Evolutionary conservation across 768 basidiomycete species (phyloP).

Genomic region (Rubroboletus pulcherrimus): DNA sequence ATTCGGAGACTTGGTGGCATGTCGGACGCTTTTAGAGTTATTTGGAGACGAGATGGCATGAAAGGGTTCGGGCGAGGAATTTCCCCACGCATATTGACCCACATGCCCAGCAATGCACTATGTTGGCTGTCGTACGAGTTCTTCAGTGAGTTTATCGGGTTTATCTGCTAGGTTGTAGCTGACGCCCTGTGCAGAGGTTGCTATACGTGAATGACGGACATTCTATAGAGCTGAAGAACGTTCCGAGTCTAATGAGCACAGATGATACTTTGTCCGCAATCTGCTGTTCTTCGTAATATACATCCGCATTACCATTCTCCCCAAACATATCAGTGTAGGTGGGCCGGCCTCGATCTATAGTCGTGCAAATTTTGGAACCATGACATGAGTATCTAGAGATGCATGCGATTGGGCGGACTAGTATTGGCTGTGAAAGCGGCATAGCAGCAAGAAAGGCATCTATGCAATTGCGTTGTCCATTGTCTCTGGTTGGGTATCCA

Average conservation of each 20-base stretch:
- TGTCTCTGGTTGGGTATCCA: slow-evolving; percentile 1
- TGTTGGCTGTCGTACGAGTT: slow-evolving; percentile 99
- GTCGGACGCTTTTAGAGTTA: slow-evolving; percentile 82
- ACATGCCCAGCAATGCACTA: slow-evolving; percentile 94
- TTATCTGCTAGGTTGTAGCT: slow-evolving; percentile 1
- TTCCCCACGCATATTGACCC: slow-evolving; percentile 87
- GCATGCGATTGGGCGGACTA: background rate
- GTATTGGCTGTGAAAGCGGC: background rate
- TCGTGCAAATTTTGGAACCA: background rate
- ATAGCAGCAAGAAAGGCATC: slow-evolving; percentile 3
- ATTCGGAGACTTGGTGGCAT: slow-evolving; percentile 84
- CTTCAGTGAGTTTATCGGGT: slow-evolving; percentile 71
- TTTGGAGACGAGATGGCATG: slow-evolving; percentile 80
- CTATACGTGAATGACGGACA: slow-evolving; percentile 47
- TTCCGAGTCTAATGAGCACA: slow-evolving; percentile 7
- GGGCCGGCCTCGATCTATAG: background rate
- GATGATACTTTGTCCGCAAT: background rate
- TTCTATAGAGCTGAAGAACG: slow-evolving; percentile 16
- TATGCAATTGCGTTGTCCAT: slow-evolving; percentile 5
- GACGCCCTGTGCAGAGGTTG: slow-evolving; percentile 47
- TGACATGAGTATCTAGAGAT: background rate
- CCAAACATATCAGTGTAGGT: background rate
- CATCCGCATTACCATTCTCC: slow-evolving; percentile 15
- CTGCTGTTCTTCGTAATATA: slow-evolving; percentile 11
- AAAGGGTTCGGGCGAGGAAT: slow-evolving; percentile 86